Conservation (phyloP, 2,329 filamentous ascomycete species). For the Aspergillus eucalypticola region DNA sequence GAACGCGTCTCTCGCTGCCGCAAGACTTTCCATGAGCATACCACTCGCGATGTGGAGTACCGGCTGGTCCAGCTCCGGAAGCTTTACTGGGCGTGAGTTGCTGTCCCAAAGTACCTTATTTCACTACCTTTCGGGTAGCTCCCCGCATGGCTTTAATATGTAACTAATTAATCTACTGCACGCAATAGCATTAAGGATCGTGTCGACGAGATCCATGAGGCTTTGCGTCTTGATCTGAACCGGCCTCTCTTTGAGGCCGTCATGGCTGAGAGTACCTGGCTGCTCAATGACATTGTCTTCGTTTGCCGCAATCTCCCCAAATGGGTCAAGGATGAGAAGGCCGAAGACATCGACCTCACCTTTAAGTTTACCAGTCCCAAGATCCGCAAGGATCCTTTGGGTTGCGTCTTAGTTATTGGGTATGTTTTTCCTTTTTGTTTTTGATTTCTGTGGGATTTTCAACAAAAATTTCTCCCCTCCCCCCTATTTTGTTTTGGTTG, state of each 20-base stretch:
- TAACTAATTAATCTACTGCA: constrained; percentile 20
- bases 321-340: constrained; percentile 79
- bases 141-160: constrained; percentile 2
- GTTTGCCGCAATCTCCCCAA: constrained; percentile 74
- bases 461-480: neutral
- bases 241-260: constrained; percentile 75
- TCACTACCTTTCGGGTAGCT: neutral
- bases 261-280: constrained; percentile 74
- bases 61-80: constrained; percentile 83
- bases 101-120: neutral
- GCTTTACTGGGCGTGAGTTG: constrained; percentile 79
- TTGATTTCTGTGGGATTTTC: no score
- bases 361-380: constrained; percentile 71
- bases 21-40: constrained; percentile 72
- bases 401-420: constrained; percentile 81
- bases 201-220: constrained; percentile 69
- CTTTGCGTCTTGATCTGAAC: constrained; percentile 73
- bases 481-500: neutral
- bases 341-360: constrained; percentile 67
- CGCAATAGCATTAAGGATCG: constrained; percentile 67
- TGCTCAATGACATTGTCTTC: constrained; percentile 78
- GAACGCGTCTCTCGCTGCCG: constrained; percentile 61
- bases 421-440: constrained; percentile 33
- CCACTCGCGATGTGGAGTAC: constrained; percentile 80
- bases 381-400: constrained; percentile 84